Evolutionary conservation across 1,139 yeast species (phyloP).

Genomic region (Waltiozyma sp.): DNA sequence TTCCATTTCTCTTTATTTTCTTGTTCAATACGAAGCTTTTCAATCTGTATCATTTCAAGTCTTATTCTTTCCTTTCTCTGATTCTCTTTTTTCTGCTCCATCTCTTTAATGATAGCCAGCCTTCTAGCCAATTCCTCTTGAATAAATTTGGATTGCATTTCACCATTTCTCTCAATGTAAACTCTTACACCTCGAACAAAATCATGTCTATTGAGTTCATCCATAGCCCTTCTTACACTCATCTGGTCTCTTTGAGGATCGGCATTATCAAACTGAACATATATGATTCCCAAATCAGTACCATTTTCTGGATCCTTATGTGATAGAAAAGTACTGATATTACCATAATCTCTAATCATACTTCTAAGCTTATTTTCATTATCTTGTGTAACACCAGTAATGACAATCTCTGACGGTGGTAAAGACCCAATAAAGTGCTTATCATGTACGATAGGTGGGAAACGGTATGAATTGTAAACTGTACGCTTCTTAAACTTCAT

Average conservation of each 20-base stretch:
- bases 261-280: background rate
- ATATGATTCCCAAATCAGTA: constrained; percentile 57
- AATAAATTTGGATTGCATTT: background rate
- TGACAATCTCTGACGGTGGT: constrained; percentile 59
- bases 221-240: background rate
- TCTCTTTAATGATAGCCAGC: background rate
- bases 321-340: background rate
- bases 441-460: constrained; percentile 50
- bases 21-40: background rate
- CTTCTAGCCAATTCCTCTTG: background rate
- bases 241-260: background rate
- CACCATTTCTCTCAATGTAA: background rate
- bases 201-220: background rate
- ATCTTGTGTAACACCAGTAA: constrained; percentile 52
- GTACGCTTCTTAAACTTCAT: constrained; percentile 1
- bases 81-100: background rate
- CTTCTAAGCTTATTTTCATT: background rate
- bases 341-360: background rate
- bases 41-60: background rate
- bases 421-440: constrained; percentile 65
- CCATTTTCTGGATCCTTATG: constrained; percentile 52
- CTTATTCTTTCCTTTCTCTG: background rate
- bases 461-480: constrained; percentile 29
- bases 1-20: background rate
- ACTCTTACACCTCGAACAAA: background rate